Evolutionary conservation across 805 yeast species (phyloP).

Genomic region (Hanseniaspora nectarophila): DNA sequence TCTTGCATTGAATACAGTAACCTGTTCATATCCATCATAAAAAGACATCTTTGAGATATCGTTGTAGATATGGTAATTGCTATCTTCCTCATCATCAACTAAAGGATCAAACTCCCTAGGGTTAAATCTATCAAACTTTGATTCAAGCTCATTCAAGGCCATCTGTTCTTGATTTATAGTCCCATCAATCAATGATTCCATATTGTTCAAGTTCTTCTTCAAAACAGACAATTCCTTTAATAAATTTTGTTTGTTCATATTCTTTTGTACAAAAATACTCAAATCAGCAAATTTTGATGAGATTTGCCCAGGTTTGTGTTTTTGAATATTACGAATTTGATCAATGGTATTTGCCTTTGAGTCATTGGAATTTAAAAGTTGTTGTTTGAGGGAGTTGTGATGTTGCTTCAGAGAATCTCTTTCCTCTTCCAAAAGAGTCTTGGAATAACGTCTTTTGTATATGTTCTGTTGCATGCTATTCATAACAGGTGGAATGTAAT

Average conservation of each 20-base stretch:
- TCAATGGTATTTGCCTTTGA: background rate
- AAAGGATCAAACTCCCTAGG: slow-evolving; percentile 12
- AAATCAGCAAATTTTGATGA: slow-evolving; percentile 13
- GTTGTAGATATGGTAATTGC: slow-evolving; percentile 5
- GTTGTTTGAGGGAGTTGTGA: background rate
- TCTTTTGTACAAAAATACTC: slow-evolving; percentile 10
- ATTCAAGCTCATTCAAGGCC: slow-evolving; percentile 8
- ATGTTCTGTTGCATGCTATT: slow-evolving; percentile 4
- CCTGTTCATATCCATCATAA: slow-evolving; percentile 25
- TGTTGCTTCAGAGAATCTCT: background rate
- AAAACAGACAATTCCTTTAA: slow-evolving; percentile 7
- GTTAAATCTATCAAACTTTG: slow-evolving; percentile 7
- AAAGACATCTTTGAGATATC: slow-evolving; percentile 22
- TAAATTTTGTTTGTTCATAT: slow-evolving; percentile 7
- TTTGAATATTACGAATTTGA: background rate
- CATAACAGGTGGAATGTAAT: slow-evolving; percentile 12
- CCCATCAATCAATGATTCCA: slow-evolving; percentile 11
- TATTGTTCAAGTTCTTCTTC: slow-evolving; percentile 8
- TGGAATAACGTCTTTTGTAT: slow-evolving; percentile 13
- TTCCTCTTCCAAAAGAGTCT: slow-evolving; percentile 3
- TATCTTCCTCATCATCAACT: background rate
- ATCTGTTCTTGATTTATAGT: slow-evolving; percentile 11
- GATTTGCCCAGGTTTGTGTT: slow-evolving; percentile 3
- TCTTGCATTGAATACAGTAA: slow-evolving; percentile 26
- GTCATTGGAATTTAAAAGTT: background rate